Evolutionary conservation across 768 basidiomycete species (phyloP), one percentile per base, ranked within the genome.

Genomic region (Suillus sp.): DNA sequence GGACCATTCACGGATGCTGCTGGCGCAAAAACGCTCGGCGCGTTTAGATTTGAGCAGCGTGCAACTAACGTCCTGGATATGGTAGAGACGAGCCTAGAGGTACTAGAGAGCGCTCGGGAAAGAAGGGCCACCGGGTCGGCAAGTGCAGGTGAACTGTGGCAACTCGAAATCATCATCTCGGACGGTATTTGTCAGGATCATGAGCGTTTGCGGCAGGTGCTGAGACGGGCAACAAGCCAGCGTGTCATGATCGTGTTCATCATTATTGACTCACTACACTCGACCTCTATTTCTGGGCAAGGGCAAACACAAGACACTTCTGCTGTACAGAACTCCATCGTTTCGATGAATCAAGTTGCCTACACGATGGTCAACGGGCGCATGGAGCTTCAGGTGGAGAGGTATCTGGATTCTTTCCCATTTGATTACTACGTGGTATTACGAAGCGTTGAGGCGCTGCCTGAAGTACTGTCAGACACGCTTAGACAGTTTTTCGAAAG

Each of bases 151-250:
- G 95, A 99, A 66, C 80, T 99, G 27, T 99, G 97, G 97, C 97
- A 99, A 73, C 83, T 99, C 60, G 86, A 98, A 75, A 93, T 99
- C 78, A 97, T 99, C 81, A 94, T 99, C 65, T 98, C 95, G 18
- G 97, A 99, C 70, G 97, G 97, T n/a, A 91, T 98, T 68, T 99
- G 96, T 72, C 95, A 99, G 74, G 93, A 97, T 71, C 96, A 98
- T 75, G 92, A 95, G 47, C 82, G 84, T 67, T 81, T 99, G 57
- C 87, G 91, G 42, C 87, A 87, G 3, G 76, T 93, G 34, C 80
- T 99, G 22, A 82, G 97, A 40, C 87, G 85, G 67, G 97, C 96
- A 4, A 87, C 90, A 68, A 96, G 93, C 69, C 92, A 95, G 74
- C 83, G 90, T 34, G 89, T 99, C 69, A 90, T 99, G 91, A 85